Evolutionary conservation across 306 rosid genomes (phyloP).

Genomic region (Quercus gilva): DNA sequence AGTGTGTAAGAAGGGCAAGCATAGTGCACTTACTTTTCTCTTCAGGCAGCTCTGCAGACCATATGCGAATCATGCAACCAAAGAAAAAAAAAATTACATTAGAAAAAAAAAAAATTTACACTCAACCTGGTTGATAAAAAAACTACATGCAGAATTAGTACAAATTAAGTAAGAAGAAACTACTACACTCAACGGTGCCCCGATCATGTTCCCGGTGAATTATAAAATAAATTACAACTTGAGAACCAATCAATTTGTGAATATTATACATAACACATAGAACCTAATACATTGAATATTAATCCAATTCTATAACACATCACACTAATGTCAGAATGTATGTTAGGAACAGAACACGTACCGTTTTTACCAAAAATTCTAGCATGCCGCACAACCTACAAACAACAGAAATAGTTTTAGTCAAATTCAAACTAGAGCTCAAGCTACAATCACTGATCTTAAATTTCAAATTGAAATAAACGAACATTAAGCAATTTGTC

Average conservation of each 20-base stretch:
- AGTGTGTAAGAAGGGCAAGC: constrained; percentile 8
- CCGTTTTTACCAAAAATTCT: constrained; percentile 75
- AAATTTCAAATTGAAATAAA: background rate
- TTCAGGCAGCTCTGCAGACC: constrained; percentile 68
- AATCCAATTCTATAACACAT: background rate
- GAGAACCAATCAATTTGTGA: background rate
- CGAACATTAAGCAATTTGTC: background rate
- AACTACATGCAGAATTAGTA: constrained; percentile 7
- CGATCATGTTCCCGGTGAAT: background rate
- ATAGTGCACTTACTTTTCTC: constrained; percentile 73
- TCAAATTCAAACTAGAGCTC: background rate
- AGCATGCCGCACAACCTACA: constrained; percentile 72
- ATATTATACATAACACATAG: background rate
- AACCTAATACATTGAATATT: background rate
- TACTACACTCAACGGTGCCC: background rate
- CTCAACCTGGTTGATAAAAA: background rate
- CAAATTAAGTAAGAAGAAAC: background rate
- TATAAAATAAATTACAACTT: background rate
- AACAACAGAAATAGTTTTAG: background rate
- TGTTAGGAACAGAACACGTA: constrained; percentile 35
- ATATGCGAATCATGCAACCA: constrained; percentile 46
- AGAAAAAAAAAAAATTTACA: constrained; percentile 23
- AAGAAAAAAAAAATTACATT: constrained; percentile 21
- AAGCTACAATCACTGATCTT: background rate
- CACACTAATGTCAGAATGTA: background rate